Evolutionary conservation across 2,329 filamentous ascomycete genomes (phyloP), one percentile per base, ranked within the genome.

Genomic region (Cordyceps farinosa): DNA sequence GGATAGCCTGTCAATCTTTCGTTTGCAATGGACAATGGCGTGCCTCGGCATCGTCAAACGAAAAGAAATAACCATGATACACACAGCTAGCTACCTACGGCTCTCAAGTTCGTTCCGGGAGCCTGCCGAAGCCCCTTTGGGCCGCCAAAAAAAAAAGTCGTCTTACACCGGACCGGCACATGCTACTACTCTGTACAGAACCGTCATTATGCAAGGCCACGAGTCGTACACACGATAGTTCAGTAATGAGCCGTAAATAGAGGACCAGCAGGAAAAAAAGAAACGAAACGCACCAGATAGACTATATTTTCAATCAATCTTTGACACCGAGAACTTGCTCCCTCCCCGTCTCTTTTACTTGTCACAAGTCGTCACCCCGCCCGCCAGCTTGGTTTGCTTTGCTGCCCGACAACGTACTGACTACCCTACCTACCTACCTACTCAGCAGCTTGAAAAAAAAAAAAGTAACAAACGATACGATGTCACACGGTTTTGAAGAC

Each of bases 401-500:
- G 47, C 44, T 36, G 42, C 47, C 34, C 32, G 34, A 32, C 56
- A 50, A 50, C 22, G 15, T 42, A 32, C 40, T 22, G 22, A 22
- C 22, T 22, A 22, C 22, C 22, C 22, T 22, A 22, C 22, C 22
- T 22, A 22, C 22, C 22, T 22, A 22, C 22, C 22, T 22, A 22
- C 22, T 22, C 22, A 22, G 22, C 22, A 22, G 22, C 22, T 22
- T 34, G 10, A 34, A 5, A 4, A 40, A 4, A 11, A 47, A 15
- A 30, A 22, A 13, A 17, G 7, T 47, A 11, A n/a, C n/a, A 8
- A 13, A 30, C 29, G 29, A 52, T 52, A 52, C 57, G 38, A 61
- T 48, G 57, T 61, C 27, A 53, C 57, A 61, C 57, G 27, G 48
- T 51, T 40, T 50, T 22, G 15, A 30, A 36, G 11, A 13, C 27